phyloP scores from a whole-genome alignment of 1,139 yeast genomes.

The Sugiyamaella novakii region DNA sequence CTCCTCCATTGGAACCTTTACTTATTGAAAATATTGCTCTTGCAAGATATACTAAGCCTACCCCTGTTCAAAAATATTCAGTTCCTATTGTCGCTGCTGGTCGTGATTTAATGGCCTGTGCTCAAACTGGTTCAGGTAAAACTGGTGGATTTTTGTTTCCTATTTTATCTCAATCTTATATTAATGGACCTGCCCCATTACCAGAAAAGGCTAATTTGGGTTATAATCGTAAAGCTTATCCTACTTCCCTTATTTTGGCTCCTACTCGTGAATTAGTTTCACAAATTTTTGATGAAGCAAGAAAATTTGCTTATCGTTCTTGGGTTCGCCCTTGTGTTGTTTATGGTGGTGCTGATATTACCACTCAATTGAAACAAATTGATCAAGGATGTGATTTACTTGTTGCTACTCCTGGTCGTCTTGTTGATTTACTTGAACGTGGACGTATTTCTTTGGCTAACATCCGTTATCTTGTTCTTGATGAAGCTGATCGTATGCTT shows the following conservation, averaged over 20 bases:
- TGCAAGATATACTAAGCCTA: conserved; percentile 92
- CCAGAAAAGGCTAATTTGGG: conserved; percentile 53
- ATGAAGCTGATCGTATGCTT: conserved; percentile 99
- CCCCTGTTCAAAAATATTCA: conserved; percentile 98
- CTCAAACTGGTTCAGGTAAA: conserved; percentile 99
- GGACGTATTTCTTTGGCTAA: conserved; percentile 87
- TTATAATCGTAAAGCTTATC: conserved; percentile 70
- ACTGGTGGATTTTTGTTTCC: conserved; percentile 99
- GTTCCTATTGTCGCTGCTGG: conserved; percentile 95
- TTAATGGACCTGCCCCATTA: conserved; percentile 77
- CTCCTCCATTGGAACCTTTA: conserved; percentile 89
- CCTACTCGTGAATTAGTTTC: conserved; percentile 99
- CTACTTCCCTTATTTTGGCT: conserved; percentile 93
- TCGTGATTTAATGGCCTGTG: conserved; percentile 99
- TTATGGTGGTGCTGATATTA: conserved; percentile 97
- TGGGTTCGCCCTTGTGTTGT: conserved; percentile 98
- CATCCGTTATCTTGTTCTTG: conserved; percentile 91
- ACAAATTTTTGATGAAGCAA: conserved; percentile 94
- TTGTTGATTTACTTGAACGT: conserved; percentile 92
- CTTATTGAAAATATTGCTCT: conserved; percentile 82
- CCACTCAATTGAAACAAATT: conserved; percentile 82
- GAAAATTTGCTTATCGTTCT: conserved; percentile 94
- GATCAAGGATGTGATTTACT: conserved; percentile 93
- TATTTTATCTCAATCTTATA: conserved; percentile 86
- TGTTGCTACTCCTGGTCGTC: conserved; percentile 99